phyloP scores from a whole-genome alignment of 768 basidiomycete species.

The Sistotremastrum niveocremeum region DNA sequence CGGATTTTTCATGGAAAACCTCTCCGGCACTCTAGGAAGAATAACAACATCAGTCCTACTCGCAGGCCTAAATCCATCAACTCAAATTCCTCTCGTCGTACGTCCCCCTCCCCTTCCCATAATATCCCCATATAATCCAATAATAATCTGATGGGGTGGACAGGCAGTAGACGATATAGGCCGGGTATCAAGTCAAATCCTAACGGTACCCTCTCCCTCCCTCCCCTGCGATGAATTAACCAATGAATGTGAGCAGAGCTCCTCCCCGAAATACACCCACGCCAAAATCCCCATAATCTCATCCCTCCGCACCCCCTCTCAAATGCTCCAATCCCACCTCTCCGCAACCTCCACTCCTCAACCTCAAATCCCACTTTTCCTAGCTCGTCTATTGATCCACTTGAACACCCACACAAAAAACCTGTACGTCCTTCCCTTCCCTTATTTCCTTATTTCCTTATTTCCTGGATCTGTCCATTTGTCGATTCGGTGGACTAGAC shows the following conservation, averaged over 20 bases:
- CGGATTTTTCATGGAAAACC: slow-evolving; percentile 33
- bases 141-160: no score
- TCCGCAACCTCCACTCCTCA: slow-evolving; percentile 5
- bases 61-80: slow-evolving; percentile 19
- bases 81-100: slow-evolving; percentile 23
- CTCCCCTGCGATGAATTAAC: no score
- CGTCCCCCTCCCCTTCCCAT: no score
- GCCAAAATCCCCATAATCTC: no score
- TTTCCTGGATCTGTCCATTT: no score
- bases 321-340: no score
- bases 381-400: slow-evolving; percentile 15
- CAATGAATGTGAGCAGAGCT: no score
- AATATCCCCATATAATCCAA: no score
- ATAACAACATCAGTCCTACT: slow-evolving; percentile 22
- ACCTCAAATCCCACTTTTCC: slow-evolving; percentile 16
- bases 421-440: slow-evolving; percentile 13
- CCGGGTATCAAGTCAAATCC: not conserved
- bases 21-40: slow-evolving; percentile 23
- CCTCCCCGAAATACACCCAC: no score
- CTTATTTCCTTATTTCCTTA: not conserved
- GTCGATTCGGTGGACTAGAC: no score
- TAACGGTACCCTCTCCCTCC: no score
- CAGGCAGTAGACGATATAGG: not conserved
- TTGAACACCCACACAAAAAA: slow-evolving; percentile 18
- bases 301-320: no score